Percentiles rank a stretch among this genome's conserved stretches.
phyloP scores from a whole-genome alignment of 2,329 filamentous ascomycete genomes.

The Sclerotinia borealis region DNA sequence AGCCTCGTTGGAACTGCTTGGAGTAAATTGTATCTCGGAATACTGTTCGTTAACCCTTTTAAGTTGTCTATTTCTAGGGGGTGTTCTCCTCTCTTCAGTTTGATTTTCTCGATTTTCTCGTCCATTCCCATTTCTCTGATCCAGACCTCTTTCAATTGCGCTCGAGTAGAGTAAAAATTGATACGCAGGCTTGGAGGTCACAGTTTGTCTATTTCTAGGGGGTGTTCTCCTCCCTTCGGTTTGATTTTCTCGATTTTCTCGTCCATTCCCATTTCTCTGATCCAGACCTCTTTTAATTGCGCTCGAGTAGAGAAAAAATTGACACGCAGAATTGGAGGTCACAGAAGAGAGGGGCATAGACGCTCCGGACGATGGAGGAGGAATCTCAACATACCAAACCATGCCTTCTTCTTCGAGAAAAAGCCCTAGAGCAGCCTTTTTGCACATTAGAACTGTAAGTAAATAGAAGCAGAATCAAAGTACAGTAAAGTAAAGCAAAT shows the following conservation, averaged over 20 bases:
- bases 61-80: neutral
- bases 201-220: no score
- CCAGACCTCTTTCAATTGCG: neutral
- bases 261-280: no score
- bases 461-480: fast-evolving
- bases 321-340: no score
- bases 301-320: neutral
- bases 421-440: neutral
- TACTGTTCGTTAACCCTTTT: no score
- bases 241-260: neutral
- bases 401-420: neutral
- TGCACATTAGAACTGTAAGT: neutral
- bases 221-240: no score
- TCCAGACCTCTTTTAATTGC: neutral
- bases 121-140: no score
- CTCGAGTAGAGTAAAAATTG: neutral
- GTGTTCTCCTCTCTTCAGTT: neutral
- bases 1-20: neutral
- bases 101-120: neutral
- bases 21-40: neutral
- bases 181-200: no score
- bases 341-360: fast-evolving
- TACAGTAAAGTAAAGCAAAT: no score
- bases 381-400: neutral
- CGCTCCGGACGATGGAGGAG: neutral